Conservation (phyloP, 1,139 yeast species). For the Candida tetrigidarum region DNA sequence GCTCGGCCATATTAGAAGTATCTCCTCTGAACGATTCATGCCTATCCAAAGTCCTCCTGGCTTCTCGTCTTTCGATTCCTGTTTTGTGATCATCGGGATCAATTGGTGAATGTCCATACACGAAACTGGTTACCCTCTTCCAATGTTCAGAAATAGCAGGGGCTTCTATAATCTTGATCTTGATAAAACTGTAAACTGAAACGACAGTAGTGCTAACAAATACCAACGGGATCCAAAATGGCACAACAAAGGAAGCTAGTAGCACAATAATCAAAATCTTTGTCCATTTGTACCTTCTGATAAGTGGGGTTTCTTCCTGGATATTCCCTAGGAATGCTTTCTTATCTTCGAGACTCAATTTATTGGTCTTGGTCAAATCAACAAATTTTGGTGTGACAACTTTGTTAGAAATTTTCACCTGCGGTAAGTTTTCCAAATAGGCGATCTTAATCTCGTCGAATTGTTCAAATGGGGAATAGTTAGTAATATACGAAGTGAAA, state of each 20-base stretch:
- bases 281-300: conserved; percentile 32
- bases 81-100: conserved; percentile 37
- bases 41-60: conserved; percentile 29
- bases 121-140: conserved; percentile 36
- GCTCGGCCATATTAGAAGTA: conserved; percentile 43
- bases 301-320: conserved; percentile 45
- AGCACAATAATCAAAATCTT: conserved; percentile 34
- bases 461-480: conserved; percentile 52
- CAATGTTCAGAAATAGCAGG: conserved; percentile 37
- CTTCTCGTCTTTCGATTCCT: conserved; percentile 35
- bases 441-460: conserved; percentile 44
- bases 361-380: conserved; percentile 45
- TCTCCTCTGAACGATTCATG: conserved; percentile 48
- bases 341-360: conserved; percentile 20
- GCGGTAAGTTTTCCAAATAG: conserved; percentile 42
- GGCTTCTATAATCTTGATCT: conserved; percentile 28
- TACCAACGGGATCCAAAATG: conserved; percentile 58
- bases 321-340: conserved; percentile 27
- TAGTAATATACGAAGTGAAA: conserved; percentile 55
- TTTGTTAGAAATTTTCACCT: conserved; percentile 34
- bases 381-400: conserved; percentile 56
- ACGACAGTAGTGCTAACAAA: conserved; percentile 43
- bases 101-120: conserved; percentile 36
- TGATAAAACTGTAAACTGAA: conserved; percentile 41
- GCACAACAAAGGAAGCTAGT: conserved; percentile 42